These are phyloP conservation scores for Talaromyces albobiverticillius DNA, from an alignment of 2,329 filamentous ascomycete species.

Conservation along the genomic window DNA sequence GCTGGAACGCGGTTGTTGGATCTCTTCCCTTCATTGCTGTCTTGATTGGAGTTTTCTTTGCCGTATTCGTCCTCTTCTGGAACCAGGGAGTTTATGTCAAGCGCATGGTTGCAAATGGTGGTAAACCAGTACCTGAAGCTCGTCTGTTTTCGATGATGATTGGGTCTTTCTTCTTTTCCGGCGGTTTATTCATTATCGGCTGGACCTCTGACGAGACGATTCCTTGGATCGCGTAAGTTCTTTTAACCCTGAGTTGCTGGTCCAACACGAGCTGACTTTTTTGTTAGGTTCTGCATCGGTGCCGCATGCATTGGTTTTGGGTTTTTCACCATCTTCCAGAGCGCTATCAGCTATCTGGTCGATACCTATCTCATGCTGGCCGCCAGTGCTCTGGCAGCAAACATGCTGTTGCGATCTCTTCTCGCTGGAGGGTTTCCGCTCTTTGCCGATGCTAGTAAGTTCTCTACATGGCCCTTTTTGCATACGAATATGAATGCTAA, in stretches of 20 bases:
- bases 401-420: constrained; percentile 1
- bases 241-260: too few species aligned
- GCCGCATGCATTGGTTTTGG: constrained; percentile 3
- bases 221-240: constrained; percentile 4
- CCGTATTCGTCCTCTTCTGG: constrained; percentile 37
- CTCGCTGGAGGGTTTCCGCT: constrained; percentile 3
- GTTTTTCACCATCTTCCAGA: constrained; percentile 9
- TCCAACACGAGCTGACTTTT: too few species aligned
- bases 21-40: constrained; percentile 42
- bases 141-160: constrained; percentile 21
- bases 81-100: constrained; percentile 36
- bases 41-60: constrained; percentile 40
- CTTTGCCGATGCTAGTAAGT: constrained; percentile 3
- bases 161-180: constrained; percentile 15
- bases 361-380: constrained; percentile 2
- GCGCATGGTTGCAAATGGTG: constrained; percentile 25
- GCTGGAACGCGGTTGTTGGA: constrained; percentile 34
- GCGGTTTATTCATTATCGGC: constrained; percentile 5
- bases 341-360: not conserved
- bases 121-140: constrained; percentile 31
- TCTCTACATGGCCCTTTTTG: not conserved
- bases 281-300: constrained; percentile 2
- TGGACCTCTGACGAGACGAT: constrained; percentile 6
- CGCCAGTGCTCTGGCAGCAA: constrained; percentile 6
- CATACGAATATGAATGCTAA: not conserved